Evolutionary conservation across 2,329 filamentous ascomycete genomes (phyloP), one percentile per base, ranked within the genome.

Genomic region (Neospermospora avenae): DNA sequence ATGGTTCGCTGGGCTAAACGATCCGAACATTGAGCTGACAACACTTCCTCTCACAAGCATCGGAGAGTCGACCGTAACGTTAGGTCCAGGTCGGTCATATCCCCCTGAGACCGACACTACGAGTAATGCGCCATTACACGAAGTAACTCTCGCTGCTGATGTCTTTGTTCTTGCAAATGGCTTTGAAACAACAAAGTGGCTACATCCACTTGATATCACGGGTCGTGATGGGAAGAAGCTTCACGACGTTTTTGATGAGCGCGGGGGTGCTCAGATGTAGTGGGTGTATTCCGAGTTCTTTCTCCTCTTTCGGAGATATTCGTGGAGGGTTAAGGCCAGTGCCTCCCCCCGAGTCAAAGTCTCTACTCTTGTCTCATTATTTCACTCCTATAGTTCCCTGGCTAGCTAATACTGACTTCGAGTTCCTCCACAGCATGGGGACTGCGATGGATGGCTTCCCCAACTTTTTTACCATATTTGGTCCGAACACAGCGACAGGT

Each of bases 381-480:
- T n/a, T n/a, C n/a, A n/a, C n/a, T n/a, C n/a, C n/a, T n/a, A n/a
- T n/a, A n/a, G n/a, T n/a, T n/a, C n/a, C n/a, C n/a, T n/a, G n/a
- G n/a, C n/a, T n/a, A n/a, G n/a, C n/a, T n/a, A n/a, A n/a, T n/a
- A n/a, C n/a, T n/a, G n/a, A n/a, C n/a, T n/a, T n/a, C n/a, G n/a
- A n/a, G n/a, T n/a, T n/a, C n/a, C n/a, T n/a, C n/a, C n/a, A n/a
- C n/a, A n/a, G n/a, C 64, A 78, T 81, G 63, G 81, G 81, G 7
- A 80, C 78, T 8, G 80, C 82, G 1, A 78, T 85, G 74, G 80
- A 84, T 62, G 78, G 78, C 0, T 84, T 83, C 67, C 83, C 83
- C 0, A 85, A 85, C 64, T 82, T 84, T 68, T 85, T 85, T 72
- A 77, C 83, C 57, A 74, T 84, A 7, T 81, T 82, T 59, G 83